Percentiles rank a stretch among this genome's conserved stretches.
Conservation (phyloP, 2,329 filamentous ascomycete species). For the Neophaeococcomyces aloes region DNA sequence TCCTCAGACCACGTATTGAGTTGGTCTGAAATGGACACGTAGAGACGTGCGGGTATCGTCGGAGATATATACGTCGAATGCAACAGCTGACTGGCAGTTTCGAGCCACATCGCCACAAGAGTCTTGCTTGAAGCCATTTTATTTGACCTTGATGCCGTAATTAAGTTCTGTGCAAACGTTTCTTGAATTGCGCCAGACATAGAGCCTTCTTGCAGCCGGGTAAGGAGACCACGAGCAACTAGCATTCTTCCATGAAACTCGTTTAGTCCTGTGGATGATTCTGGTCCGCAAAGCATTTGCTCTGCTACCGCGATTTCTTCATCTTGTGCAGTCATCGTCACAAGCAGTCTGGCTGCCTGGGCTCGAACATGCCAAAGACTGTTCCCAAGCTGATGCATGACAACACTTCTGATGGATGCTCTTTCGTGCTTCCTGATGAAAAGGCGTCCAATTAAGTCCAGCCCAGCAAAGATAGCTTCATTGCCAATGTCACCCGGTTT, state of each 20-base stretch:
- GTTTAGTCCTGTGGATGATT: slow-evolving; percentile 19
- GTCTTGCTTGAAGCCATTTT: not conserved
- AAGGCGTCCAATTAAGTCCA: slow-evolving; percentile 32
- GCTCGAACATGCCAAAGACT: slow-evolving; percentile 38
- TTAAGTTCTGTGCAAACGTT: not conserved
- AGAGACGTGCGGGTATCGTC: too few species aligned
- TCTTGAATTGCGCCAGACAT: not conserved
- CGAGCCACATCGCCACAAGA: slow-evolving; percentile 1
- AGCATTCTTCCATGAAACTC: slow-evolving; percentile 33
- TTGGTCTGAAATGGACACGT: too few species aligned
- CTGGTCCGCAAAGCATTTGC: not conserved
- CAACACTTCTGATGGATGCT: slow-evolving; percentile 24
- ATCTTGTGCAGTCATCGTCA: slow-evolving; percentile 3
- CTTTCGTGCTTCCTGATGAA: slow-evolving; percentile 26
- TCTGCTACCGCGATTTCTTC: not conserved
- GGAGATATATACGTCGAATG: too few species aligned
- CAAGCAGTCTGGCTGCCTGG: slow-evolving; percentile 31
- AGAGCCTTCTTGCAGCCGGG: not conserved
- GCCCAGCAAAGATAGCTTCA: slow-evolving; percentile 33
- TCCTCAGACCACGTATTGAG: too few species aligned
- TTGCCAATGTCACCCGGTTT: not conserved
- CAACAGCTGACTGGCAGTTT: not conserved
- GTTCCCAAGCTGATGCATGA: slow-evolving; percentile 31
- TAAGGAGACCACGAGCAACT: slow-evolving; percentile 16
- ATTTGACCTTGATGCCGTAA: not conserved